Evolutionary conservation across 2,329 filamentous ascomycete genomes (phyloP), one percentile per base, ranked within the genome.

Genomic region (Seiridium unicorne): DNA sequence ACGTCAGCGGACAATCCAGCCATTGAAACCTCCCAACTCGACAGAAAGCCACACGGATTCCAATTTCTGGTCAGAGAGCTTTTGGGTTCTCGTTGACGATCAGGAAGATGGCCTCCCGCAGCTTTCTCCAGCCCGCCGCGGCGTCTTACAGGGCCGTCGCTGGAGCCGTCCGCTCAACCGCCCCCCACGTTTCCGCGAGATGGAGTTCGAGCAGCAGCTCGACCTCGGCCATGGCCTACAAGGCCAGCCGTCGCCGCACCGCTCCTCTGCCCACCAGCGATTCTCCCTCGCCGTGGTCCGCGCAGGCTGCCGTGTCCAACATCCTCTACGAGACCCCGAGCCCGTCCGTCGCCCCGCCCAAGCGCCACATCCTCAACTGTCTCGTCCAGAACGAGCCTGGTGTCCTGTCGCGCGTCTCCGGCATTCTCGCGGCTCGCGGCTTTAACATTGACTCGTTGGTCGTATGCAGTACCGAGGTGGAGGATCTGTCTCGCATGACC

Each of bases 361-460:
- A 97, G 81, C 89, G 93, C 58, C 95, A 99, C 78, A 87, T 99
- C 73, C 89, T 99, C 77, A 99, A 99, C 81, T 99, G 95, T 76
- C 86, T 99, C 63, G 95, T 99, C 62, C 95, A 99, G 79, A 99
- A 99, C 80, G 95, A 99, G 81, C 95, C 95, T 10, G 95, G 95
- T 80, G 95, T 99, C 60, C 83, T 99, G 61, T 98, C 94, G 57
- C 93, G 95, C 62, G 92, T 99, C 8, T 98, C 95, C 1, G 95
- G 95, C 59, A 98, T 99, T 72, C 83, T 99, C 40, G 95, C 95
- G 10, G 95, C 95, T 48, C 88, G 95, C 61, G 95, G 95, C 66
- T 99, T 99, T 87, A 99, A 99, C 82, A 99, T 99, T 71, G 95
- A 99, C 84, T 96, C 91, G 58, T 83, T 99, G 64, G 95, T 99